Evolutionary conservation across 2,329 filamentous ascomycete genomes (phyloP), one percentile per base, ranked within the genome.

Genomic region (Fusarium ramigenum): DNA sequence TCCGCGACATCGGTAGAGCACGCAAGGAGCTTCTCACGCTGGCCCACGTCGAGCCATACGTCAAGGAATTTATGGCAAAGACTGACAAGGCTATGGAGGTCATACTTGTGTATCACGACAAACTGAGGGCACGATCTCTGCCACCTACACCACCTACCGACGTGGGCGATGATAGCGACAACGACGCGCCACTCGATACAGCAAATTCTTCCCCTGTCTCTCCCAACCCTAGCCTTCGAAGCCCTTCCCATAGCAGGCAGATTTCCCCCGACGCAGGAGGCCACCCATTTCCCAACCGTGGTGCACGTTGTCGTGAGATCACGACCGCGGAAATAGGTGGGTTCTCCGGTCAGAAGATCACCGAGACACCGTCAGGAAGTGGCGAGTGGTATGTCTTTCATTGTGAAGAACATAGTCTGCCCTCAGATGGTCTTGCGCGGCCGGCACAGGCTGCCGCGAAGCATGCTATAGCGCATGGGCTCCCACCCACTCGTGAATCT

Each of bases 221-320:
- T n/a, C 32, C 28, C 14, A 6, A 7, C 2, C 10, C 5, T 18
- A 4, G 8, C 1, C 7, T n/a, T 5, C 5, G 3, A 1, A 23
- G 14, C 4, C 10, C 15, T 23, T 4, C 7, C 5, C 10, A 19
- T 5, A 34, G 28, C 16, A 54, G 42, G 6, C 18, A 11, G 12
- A 2, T n/a, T 15, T 11, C 7, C 2, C 36, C 14, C 0, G n/a
- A 42, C 12, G 8, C 10, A 12, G 32, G 34, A n/a, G 28, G 1
- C 5, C 15, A 8, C 4, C 18, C 34, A 7, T 39, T 3, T 16
- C 10, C 43, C 7, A 34, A 34, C 32, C 32, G 32, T 34, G 12
- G 12, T 15, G 32, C 32, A 15, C 32, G 32, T 7, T 15, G 1
- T 40, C 36, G 21, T 18, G 34, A n/a, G 2, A 37, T 12, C n/a